Conservation (phyloP, 2,329 filamentous ascomycete species). For the Dactylellina drechsleri region DNA sequence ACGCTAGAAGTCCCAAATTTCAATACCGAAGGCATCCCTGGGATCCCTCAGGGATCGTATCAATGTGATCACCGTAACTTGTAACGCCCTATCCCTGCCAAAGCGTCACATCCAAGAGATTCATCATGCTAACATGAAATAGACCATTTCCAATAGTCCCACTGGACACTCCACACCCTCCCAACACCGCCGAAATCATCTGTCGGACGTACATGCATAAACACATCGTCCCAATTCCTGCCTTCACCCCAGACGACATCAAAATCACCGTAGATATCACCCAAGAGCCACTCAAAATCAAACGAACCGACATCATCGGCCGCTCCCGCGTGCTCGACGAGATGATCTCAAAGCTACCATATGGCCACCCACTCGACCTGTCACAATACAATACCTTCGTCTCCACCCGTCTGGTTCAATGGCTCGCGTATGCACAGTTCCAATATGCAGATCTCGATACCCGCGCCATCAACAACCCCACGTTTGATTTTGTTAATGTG, state of each 20-base stretch:
- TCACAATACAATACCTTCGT: not conserved
- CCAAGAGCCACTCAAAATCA: not conserved
- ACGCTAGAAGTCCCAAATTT: not conserved
- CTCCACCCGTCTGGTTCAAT: slow-evolving; percentile 1
- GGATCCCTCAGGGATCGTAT: no score
- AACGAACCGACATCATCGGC: slow-evolving; percentile 3
- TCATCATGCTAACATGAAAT: not conserved
- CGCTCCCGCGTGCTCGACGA: not conserved
- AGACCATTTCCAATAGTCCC: not conserved
- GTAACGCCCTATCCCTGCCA: no score
- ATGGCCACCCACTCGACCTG: not conserved
- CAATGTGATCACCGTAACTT: no score
- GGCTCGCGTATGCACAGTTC: not conserved
- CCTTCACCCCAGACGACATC: not conserved
- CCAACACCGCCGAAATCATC: not conserved
- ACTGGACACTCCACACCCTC: not conserved
- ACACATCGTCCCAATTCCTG: not conserved
- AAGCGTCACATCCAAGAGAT: no score
- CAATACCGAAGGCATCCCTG: not conserved
- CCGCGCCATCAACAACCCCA: not conserved
- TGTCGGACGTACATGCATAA: not conserved
- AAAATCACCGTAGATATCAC: not conserved
- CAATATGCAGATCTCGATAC: not conserved
- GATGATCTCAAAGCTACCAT: not conserved
- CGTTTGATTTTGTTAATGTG: not conserved